Conservation (phyloP, 108 stramenopile genomes). For the Cyclotella cryptica region DNA sequence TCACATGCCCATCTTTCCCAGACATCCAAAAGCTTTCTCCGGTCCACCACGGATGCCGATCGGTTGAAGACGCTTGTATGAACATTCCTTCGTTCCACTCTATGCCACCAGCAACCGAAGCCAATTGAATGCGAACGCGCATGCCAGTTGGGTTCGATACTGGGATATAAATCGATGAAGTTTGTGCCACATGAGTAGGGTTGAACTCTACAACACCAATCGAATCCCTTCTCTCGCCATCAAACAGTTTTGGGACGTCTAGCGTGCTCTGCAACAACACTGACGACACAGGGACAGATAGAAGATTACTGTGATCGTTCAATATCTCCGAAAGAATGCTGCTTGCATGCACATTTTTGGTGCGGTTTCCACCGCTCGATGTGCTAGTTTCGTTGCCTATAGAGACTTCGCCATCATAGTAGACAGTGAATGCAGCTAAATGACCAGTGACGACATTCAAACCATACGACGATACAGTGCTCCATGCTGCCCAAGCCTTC, state of each 20-base stretch:
- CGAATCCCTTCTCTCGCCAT: slow-evolving; percentile 16
- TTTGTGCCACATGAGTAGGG: slow-evolving; percentile 61
- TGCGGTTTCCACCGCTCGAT: not conserved
- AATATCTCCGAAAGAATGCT: slow-evolving; percentile 6
- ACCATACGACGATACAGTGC: slow-evolving; percentile 28
- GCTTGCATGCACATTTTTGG: slow-evolving; percentile 1
- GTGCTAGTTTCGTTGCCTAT: not conserved
- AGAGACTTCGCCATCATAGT: not conserved
- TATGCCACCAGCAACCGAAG: slow-evolving; percentile 29
- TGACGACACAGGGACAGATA: slow-evolving; percentile 58
- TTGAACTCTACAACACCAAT: slow-evolving; percentile 61
- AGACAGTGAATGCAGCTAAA: slow-evolving; percentile 36
- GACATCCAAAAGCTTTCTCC: slow-evolving; percentile 70
- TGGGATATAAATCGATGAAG: slow-evolving; percentile 45
- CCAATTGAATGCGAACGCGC: slow-evolving; percentile 71
- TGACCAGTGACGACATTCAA: slow-evolving; percentile 44
- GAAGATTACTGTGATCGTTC: not conserved
- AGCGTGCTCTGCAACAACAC: slow-evolving; percentile 58
- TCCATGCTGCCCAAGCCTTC: slow-evolving; percentile 35
- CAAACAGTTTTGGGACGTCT: slow-evolving; percentile 62
- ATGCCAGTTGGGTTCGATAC: slow-evolving; percentile 75
- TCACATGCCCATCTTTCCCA: slow-evolving; percentile 66
- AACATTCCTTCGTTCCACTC: slow-evolving; percentile 25
- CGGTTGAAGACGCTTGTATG: slow-evolving; percentile 36
- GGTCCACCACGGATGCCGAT: slow-evolving; percentile 69